These are phyloP conservation scores for Stevia rebaudiana DNA, from an alignment of 140 eudicot species.

Conservation along the genomic window DNA sequence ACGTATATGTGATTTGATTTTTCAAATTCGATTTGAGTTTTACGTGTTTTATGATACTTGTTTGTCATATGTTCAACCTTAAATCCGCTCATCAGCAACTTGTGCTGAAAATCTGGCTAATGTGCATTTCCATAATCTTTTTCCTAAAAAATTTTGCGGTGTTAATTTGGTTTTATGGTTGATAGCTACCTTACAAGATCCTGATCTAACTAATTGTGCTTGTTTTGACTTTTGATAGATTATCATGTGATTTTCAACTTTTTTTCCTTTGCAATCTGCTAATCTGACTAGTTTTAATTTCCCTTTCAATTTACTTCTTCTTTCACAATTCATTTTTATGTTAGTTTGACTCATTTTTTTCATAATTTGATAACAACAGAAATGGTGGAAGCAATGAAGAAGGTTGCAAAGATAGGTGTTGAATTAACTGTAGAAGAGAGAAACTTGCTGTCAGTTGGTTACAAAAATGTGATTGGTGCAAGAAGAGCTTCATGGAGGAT, in stretches of 20 bases:
- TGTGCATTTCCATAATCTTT: not conserved
- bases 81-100: not conserved
- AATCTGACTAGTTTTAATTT: not conserved
- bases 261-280: not conserved
- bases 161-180: constrained; percentile 4
- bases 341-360: not conserved
- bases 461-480: constrained; percentile 87
- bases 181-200: constrained; percentile 1
- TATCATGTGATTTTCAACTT: not conserved
- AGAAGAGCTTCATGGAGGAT: constrained; percentile 97
- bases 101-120: constrained; percentile 5
- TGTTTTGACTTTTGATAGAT: not conserved
- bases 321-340: not conserved
- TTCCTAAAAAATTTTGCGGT: not conserved
- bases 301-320: not conserved
- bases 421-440: constrained; percentile 91
- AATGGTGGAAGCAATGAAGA: constrained; percentile 95
- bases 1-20: not conserved
- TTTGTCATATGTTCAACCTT: not conserved
- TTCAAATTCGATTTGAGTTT: not conserved
- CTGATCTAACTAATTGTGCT: constrained; percentile 3
- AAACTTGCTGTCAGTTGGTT: constrained; percentile 85
- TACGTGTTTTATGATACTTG: constrained; percentile 1
- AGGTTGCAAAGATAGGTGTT: constrained; percentile 67
- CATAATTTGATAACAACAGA: constrained; percentile 38